These are phyloP conservation scores for Parsonsia alboflavescens DNA, from an alignment of 257 asterid species.

Conservation along the genomic window DNA sequence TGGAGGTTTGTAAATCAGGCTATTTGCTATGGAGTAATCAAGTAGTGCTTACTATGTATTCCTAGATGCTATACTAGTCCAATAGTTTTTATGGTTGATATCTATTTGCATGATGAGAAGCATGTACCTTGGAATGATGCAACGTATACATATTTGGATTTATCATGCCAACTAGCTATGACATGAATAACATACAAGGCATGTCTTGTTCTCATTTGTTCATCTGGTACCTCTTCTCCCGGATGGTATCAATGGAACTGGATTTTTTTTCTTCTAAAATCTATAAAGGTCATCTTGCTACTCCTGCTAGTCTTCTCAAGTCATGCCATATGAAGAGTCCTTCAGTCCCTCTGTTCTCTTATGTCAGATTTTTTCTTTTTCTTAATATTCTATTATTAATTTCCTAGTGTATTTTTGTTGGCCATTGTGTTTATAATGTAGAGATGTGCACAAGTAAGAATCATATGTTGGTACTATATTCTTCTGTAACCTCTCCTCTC, in stretches of 20 bases:
- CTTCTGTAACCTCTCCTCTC: background rate
- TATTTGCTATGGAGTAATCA: background rate
- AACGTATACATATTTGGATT: background rate
- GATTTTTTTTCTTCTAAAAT: no score
- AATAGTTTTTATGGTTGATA: background rate
- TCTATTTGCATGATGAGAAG: background rate
- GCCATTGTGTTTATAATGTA: background rate
- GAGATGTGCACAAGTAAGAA: background rate
- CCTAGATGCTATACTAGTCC: background rate
- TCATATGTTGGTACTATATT: background rate
- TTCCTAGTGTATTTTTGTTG: background rate
- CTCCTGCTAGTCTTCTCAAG: no score
- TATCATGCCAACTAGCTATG: no score
- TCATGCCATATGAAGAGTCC: background rate
- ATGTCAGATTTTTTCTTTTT: no score
- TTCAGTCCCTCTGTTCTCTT: no score
- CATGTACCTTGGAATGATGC: background rate
- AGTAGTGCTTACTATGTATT: background rate
- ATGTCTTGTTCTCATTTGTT: background rate
- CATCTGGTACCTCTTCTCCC: background rate
- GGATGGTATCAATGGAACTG: background rate
- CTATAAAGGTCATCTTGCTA: background rate
- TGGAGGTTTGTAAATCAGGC: constrained; percentile 55
- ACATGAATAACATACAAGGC: background rate
- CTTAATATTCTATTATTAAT: no score